Evolutionary conservation across 2,329 filamentous ascomycete genomes (phyloP).

Genomic region (Fusarium piperis): DNA sequence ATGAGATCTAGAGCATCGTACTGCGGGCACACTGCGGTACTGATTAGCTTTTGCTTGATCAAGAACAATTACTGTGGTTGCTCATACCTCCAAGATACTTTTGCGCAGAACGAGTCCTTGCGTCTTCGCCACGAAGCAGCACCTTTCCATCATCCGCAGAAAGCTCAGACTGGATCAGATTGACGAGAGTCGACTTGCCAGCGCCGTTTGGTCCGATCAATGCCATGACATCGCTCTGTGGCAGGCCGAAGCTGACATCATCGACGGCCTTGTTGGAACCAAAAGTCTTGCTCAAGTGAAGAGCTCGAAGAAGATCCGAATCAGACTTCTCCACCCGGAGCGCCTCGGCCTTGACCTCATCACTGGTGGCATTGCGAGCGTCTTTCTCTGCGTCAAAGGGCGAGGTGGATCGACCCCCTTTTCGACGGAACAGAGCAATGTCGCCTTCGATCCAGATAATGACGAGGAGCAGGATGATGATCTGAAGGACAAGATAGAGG

Average conservation of each 20-base stretch:
- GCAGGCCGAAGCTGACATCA: conserved; percentile 76
- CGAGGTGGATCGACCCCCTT: neutral
- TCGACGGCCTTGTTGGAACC: conserved; percentile 72
- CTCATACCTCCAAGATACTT: conserved; percentile 74
- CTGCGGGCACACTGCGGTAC: conserved; percentile 82
- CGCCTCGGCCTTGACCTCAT: conserved; percentile 13
- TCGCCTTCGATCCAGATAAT: neutral
- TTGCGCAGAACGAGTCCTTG: conserved; percentile 65
- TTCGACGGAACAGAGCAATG: neutral
- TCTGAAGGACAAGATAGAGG: conserved; percentile 78
- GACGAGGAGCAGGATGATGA: conserved; percentile 53
- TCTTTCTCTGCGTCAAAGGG: neutral
- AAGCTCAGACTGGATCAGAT: neutral
- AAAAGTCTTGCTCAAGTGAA: conserved; percentile 76
- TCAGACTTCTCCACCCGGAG: conserved; percentile 44
- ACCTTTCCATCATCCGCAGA: conserved; percentile 62
- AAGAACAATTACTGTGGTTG: conserved; percentile 75
- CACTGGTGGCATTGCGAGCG: neutral
- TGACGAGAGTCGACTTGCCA: conserved; percentile 78
- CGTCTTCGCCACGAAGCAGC: conserved; percentile 78
- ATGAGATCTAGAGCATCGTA: conserved; percentile 86
- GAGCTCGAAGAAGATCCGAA: conserved; percentile 65
- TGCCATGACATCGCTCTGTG: conserved; percentile 75
- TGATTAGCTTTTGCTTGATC: neutral
- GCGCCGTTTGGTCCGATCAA: conserved; percentile 82